phyloP scores from a whole-genome alignment of 441 rosid species.

The Pelargonium fulgidum region DNA sequence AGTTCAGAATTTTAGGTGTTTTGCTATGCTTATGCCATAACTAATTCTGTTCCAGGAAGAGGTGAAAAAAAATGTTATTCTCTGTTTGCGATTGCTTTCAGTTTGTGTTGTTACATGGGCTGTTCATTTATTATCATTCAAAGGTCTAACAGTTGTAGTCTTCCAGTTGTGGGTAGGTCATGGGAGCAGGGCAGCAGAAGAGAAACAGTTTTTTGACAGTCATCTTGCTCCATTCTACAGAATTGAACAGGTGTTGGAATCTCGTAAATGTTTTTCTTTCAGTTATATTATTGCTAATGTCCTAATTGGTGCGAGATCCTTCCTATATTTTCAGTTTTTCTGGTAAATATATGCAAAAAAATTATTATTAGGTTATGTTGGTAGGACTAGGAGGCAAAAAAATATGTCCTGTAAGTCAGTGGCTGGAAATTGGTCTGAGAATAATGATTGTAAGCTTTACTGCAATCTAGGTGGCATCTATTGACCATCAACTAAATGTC shows the following conservation, averaged over 20 bases:
- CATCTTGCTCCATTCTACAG: slow-evolving; percentile 78
- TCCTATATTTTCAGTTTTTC: not conserved
- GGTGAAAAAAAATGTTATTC: slow-evolving; percentile 2
- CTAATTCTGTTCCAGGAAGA: slow-evolving; percentile 4
- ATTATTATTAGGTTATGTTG: not conserved
- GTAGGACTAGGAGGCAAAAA: not conserved
- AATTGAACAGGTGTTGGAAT: slow-evolving; percentile 53
- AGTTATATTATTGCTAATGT: not conserved
- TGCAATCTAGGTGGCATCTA: too few relatives aligned
- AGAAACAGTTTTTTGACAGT: slow-evolving; percentile 64
- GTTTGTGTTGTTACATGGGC: not conserved
- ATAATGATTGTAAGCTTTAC: not conserved
- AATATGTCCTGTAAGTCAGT: not conserved
- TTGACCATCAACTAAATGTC: too few relatives aligned
- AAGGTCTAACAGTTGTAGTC: slow-evolving; percentile 23
- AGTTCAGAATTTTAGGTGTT: not conserved
- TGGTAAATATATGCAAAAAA: not conserved
- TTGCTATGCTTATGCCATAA: slow-evolving; percentile 8
- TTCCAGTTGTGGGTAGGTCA: slow-evolving; percentile 70
- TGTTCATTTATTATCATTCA: slow-evolving; percentile 14
- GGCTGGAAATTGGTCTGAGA: not conserved
- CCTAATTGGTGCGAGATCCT: not conserved
- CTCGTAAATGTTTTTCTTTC: slow-evolving; percentile 19
- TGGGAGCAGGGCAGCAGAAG: slow-evolving; percentile 64
- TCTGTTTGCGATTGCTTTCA: slow-evolving; percentile 10